These are phyloP conservation scores for Emergomyces pasteurianus DNA, from an alignment of 2,329 filamentous ascomycete species.

Conservation along the genomic window DNA sequence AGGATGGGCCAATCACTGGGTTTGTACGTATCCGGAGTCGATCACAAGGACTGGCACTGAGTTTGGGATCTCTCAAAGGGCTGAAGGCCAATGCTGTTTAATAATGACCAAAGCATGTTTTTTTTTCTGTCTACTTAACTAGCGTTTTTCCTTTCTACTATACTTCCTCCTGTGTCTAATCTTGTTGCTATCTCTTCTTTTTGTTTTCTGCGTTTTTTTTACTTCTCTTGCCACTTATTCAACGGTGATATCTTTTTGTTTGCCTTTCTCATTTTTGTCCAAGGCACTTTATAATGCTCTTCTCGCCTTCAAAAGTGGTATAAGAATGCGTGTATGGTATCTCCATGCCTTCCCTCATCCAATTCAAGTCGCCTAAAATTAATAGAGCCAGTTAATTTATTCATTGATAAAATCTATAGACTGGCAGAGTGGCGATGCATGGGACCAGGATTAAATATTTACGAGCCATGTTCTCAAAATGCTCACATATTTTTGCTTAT, in stretches of 20 bases:
- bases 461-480: no score
- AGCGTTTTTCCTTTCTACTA: conserved; percentile 8
- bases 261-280: background rate
- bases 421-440: no score
- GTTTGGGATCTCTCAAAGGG: conserved; percentile 86
- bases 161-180: background rate
- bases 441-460: no score
- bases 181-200: conserved; percentile 2
- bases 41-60: conserved; percentile 87
- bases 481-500: no score
- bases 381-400: no score
- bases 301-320: background rate
- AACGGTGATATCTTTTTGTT: background rate
- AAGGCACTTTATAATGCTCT: background rate
- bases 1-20: conserved; percentile 87
- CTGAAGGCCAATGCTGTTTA: conserved; percentile 56
- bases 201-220: background rate
- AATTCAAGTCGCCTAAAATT: background rate
- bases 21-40: conserved; percentile 97
- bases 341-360: background rate
- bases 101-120: conserved; percentile 21
- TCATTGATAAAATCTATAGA: no score
- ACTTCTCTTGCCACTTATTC: background rate
- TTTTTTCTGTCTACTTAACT: conserved; percentile 11
- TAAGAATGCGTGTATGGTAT: background rate